Evolutionary conservation across 352 stramenopile species (phyloP).

Genomic region (Pythium monospermum): DNA sequence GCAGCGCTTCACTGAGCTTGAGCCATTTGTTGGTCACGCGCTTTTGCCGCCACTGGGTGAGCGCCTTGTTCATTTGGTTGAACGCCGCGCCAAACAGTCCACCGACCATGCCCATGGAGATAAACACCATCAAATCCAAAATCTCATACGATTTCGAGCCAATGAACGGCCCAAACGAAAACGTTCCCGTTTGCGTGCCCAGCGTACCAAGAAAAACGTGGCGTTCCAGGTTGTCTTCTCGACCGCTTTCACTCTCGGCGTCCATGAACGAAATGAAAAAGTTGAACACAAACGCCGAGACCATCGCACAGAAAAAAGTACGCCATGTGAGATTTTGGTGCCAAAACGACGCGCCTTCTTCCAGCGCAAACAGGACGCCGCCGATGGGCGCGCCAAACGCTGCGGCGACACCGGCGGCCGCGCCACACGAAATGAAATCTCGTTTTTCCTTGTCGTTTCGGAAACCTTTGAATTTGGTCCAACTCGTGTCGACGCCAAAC

Average conservation of each 20-base stretch:
- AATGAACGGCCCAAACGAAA: slow-evolving; percentile 86
- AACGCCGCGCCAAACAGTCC: slow-evolving; percentile 96
- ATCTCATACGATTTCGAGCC: slow-evolving; percentile 91
- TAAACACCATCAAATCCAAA: slow-evolving; percentile 95
- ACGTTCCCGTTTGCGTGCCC: slow-evolving; percentile 78
- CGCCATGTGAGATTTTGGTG: slow-evolving; percentile 97
- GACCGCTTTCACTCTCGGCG: slow-evolving; percentile 29
- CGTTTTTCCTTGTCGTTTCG: slow-evolving; percentile 94
- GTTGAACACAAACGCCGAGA: slow-evolving; percentile 81
- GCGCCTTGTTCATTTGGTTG: slow-evolving; percentile 92
- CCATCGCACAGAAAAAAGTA: slow-evolving; percentile 97
- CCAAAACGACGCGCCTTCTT: slow-evolving; percentile 98
- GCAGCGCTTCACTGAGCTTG: slow-evolving; percentile 56
- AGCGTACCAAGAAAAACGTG: slow-evolving; percentile 60
- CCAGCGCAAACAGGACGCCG: slow-evolving; percentile 96
- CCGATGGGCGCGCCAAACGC: slow-evolving; percentile 98
- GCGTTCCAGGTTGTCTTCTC: slow-evolving; percentile 5
- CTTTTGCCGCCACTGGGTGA: slow-evolving; percentile 82
- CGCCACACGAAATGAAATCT: slow-evolving; percentile 97
- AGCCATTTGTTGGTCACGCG: slow-evolving; percentile 60
- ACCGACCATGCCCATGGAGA: slow-evolving; percentile 95
- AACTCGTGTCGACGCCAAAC: slow-evolving; percentile 86
- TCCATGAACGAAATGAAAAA: slow-evolving; percentile 84
- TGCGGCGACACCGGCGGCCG: slow-evolving; percentile 94
- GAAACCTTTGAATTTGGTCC: slow-evolving; percentile 89